A percentile compares a stretch with the other conserved stretches of the same genome.
These are phyloP conservation scores for Vanrija pseudolonga DNA, from an alignment of 1,284 basidiomycete genomes.

Conservation along the genomic window DNA sequence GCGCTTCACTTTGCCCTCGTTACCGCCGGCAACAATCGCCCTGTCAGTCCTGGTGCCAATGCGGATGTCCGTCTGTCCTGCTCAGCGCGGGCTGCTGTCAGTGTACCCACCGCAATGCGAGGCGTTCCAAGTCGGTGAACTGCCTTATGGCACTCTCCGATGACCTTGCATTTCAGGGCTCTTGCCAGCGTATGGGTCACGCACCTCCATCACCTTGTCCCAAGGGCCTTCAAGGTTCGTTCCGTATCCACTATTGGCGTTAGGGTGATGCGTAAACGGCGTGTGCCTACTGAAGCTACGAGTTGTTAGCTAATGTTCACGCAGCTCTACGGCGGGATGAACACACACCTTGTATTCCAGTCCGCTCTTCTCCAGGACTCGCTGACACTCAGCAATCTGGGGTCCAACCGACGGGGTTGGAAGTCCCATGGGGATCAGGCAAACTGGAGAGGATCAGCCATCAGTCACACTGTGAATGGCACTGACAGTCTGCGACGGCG, in stretches of 20 bases:
- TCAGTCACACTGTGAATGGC: background rate
- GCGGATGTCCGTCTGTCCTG: slow-evolving; percentile 73
- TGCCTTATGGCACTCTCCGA: slow-evolving; percentile 76
- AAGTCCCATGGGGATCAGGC: slow-evolving; percentile 50
- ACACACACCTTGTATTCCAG: slow-evolving; percentile 68
- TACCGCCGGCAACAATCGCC: slow-evolving; percentile 63
- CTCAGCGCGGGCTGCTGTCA: background rate
- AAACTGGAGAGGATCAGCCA: slow-evolving; percentile 29
- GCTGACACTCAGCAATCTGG: slow-evolving; percentile 61
- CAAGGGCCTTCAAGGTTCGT: slow-evolving; percentile 87
- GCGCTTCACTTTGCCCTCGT: slow-evolving; percentile 69
- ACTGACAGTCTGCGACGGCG: slow-evolving; percentile 26
- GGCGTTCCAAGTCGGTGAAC: slow-evolving; percentile 61
- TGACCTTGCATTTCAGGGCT: slow-evolving; percentile 17
- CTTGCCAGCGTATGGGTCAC: background rate
- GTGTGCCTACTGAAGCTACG: slow-evolving; percentile 58
- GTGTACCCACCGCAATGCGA: slow-evolving; percentile 37
- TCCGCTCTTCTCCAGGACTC: slow-evolving; percentile 73
- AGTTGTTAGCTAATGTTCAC: background rate
- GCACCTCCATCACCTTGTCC: slow-evolving; percentile 60
- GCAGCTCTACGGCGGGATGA: background rate
- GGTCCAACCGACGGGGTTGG: slow-evolving; percentile 45
- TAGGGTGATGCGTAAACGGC: slow-evolving; percentile 42
- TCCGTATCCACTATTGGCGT: slow-evolving; percentile 67
- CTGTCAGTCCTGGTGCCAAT: slow-evolving; percentile 83